Base-by-base conservation (phyloP, 2,329 filamentous ascomycete genomes). In the Xylaria multiplex region DNA sequence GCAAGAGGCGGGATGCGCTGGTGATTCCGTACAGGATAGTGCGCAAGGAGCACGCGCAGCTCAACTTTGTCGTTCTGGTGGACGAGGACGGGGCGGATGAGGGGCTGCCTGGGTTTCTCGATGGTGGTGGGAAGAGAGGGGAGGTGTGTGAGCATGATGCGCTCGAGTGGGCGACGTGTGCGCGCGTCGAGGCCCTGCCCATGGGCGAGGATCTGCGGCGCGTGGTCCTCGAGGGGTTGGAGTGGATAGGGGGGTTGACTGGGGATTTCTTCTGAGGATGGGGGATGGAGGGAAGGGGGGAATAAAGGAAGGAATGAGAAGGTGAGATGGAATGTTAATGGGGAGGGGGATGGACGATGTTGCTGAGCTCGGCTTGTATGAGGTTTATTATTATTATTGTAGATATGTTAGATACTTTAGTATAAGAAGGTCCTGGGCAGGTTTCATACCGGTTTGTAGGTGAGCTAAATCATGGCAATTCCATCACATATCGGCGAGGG, bases 11-110 rank as follows among this genome's bases (percentile, higher is more conserved):
- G 3, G 16, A 64, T 48, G 67, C 57, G 30, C 60, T 64, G 42
- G 16, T 63, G 22, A 61, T 68, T 5, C 50, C 59, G 49, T 50
- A 66, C 48, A 54, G 52, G 32, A 64, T 70, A 19, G 40, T 68
- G 32, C 65, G 59, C 5, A 65, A 59, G 53, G 62, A 69, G 54
- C 56, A 64, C 22, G 55, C 73, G 48, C 74, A 76, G 70, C 65
- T 77, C 1, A 75, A 76, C 49, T 75, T 72, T 58, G 66, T 72
- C 13, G 74, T 76, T 16, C 61, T 74, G 24, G 74, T 77, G 2
- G 69, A 74, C 45, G 72, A 70, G 54, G 58, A 74, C 65, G 62
- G 75, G 67, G 37, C 19, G 19, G 19, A 19, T 19, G 19, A 76
- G 43, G 37, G 16, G 3, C n/a, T 75, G 69, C 58, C 77, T 35